Base-by-base conservation (phyloP, 129 eudicot genomes). In the Chrysanthemum seticuspe region DNA sequence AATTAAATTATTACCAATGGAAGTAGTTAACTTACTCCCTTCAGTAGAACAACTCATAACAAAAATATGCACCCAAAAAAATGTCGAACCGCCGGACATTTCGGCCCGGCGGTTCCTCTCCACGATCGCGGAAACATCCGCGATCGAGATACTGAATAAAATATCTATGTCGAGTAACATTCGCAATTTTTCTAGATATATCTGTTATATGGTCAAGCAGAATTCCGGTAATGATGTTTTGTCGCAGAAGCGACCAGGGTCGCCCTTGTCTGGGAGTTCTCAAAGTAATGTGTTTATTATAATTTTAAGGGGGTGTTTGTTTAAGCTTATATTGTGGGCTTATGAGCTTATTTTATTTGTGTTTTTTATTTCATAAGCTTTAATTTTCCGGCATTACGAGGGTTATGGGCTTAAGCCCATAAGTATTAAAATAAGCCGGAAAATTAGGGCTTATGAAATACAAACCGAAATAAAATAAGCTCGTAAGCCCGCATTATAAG, bases 81-180 rank as follows among this genome's bases (percentile, higher is more conserved):
- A 67, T 19, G 16, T 47, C 27, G 0, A 13, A 10, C 52, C 73
- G 1, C 82, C 82, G 12, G 60, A 71, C 14, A 61, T 64, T 15
- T 0, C n/a, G 3, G 59, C 73, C 14, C 67, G 72, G 47, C 72
- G 67, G 51, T 4, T 6, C 8, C 82, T 78, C 58, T 16, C 72
- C 0, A 40, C 51, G 52, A 25, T 78, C 72, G 29, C 53, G 4
- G 77, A 71, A 54, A 65, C 72, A 23, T 40, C 77, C 7, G 82
- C 82, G 27, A 55, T 64, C 61, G 61, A 29, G 55, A 67, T 76
- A 63, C 19, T 76, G 10, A 76, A 57, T 16, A 67, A 14, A 67
- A 76, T 76, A n/a, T 36, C 62, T 27, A n/a, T 21, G 25, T 23
- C 25, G 25, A 23, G 25, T 23, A 23, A 23, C 1, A 23, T 23